Conservation (phyloP, 2,329 filamentous ascomycete genomes). For the Hypoxylon sp. region DNA sequence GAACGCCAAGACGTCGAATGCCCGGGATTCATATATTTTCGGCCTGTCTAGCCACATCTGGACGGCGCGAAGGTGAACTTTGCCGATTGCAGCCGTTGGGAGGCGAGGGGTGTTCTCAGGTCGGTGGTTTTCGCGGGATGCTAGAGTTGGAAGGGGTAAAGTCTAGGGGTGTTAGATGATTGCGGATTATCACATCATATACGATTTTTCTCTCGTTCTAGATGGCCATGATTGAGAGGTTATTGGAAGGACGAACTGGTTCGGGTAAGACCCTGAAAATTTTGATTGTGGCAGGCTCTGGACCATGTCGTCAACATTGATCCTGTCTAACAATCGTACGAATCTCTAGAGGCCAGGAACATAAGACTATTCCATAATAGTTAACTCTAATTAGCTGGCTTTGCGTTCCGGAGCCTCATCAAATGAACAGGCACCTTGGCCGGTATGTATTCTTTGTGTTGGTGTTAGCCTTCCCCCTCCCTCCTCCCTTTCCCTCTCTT, state of each 20-base stretch:
- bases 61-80: not conserved
- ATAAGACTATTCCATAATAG: too few relatives aligned
- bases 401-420: too few relatives aligned
- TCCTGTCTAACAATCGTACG: not conserved
- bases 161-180: not conserved
- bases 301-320: not conserved
- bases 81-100: conserved; percentile 19
- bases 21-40: conserved; percentile 18
- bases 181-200: not conserved
- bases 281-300: not conserved
- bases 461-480: too few relatives aligned
- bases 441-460: too few relatives aligned
- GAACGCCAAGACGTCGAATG: conserved; percentile 13
- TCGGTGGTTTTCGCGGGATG: not conserved
- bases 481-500: too few relatives aligned
- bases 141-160: conserved; percentile 7
- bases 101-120: conserved; percentile 1
- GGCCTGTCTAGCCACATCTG: conserved; percentile 23
- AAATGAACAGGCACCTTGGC: too few relatives aligned
- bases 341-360: too few relatives aligned
- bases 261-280: not conserved
- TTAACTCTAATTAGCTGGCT: too few relatives aligned
- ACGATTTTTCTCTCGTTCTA: not conserved
- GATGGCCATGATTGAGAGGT: not conserved
- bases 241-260: not conserved